These are phyloP conservation scores for Phanerochaete carnosa DNA, from an alignment of 768 basidiomycete species.

Conservation along the genomic window DNA sequence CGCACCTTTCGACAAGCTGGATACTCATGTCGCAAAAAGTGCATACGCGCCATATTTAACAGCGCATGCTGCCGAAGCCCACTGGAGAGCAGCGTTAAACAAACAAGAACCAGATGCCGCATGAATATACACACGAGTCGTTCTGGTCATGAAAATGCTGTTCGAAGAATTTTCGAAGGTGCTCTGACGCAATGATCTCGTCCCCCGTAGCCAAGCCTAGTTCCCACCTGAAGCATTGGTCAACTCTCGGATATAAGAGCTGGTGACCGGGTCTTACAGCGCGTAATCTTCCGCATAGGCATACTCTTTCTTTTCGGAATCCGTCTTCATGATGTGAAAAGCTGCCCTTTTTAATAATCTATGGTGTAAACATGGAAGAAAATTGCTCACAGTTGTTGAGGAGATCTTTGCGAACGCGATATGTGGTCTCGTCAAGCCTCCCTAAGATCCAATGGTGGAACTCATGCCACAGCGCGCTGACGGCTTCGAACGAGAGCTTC, in stretches of 20 bases:
- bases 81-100: constrained; percentile 32
- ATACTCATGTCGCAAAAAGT: constrained; percentile 68
- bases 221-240: constrained; percentile 52
- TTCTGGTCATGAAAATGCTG: constrained; percentile 78
- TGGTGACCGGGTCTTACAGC: constrained; percentile 37
- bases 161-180: constrained; percentile 76
- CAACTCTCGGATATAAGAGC: not conserved
- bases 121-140: constrained; percentile 60
- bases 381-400: constrained; percentile 43
- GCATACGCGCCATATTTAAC: constrained; percentile 73
- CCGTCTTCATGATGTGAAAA: constrained; percentile 56
- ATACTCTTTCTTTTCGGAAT: constrained; percentile 62
- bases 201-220: constrained; percentile 63
- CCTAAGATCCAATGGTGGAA: constrained; percentile 63
- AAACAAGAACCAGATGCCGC: not conserved
- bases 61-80: constrained; percentile 79
- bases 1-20: constrained; percentile 66
- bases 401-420: constrained; percentile 40
- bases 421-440: constrained; percentile 26
- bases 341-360: constrained; percentile 23
- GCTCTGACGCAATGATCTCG: constrained; percentile 65
- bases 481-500: constrained; percentile 73
- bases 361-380: constrained; percentile 11
- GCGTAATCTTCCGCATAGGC: constrained; percentile 60
- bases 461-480: constrained; percentile 63